A percentile compares a stretch with the other conserved stretches of the same genome.
These are phyloP conservation scores for Cercophora samala DNA, from an alignment of 495 filamentous ascomycete genomes.

Conservation along the genomic window DNA sequence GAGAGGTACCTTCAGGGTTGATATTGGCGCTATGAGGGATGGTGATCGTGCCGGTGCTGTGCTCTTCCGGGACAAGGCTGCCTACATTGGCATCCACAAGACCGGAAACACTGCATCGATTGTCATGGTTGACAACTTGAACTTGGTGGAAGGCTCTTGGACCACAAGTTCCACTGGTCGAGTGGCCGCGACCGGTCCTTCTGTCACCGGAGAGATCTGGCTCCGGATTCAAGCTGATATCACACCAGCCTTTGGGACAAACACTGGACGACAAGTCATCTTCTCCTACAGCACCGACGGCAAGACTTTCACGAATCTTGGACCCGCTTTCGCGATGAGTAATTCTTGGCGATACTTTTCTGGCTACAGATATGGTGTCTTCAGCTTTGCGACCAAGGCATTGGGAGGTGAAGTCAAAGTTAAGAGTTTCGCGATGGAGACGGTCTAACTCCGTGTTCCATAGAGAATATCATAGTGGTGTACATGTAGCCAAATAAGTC, in stretches of 20 bases:
- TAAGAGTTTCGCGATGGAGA: conserved; percentile 32
- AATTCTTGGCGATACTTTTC: conserved; percentile 52
- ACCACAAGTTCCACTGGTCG: conserved; percentile 40
- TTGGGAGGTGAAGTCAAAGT: conserved; percentile 49
- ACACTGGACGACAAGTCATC: conserved; percentile 28
- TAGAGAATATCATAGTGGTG: not conserved
- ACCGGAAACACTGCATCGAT: conserved; percentile 22
- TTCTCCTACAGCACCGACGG: conserved; percentile 56
- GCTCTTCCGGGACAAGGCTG: conserved; percentile 49
- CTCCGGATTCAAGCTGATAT: conserved; percentile 44
- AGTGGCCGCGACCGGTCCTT: conserved; percentile 32
- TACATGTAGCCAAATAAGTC: not conserved
- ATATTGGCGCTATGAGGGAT: conserved; percentile 45
- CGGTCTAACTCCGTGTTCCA: not conserved
- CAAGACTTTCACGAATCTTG: conserved; percentile 41
- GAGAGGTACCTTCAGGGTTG: conserved; percentile 46
- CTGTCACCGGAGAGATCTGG: conserved; percentile 36
- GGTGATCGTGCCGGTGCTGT: conserved; percentile 53
- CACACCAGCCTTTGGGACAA: conserved; percentile 34
- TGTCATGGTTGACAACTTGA: conserved; percentile 31
- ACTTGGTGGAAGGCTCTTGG: conserved; percentile 37
- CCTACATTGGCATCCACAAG: conserved; percentile 50
- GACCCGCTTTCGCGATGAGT: conserved; percentile 39
- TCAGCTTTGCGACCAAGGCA: conserved; percentile 54
- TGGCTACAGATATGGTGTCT: conserved; percentile 56